Percentiles rank a stretch among this genome's conserved stretches.
Evolutionary conservation across 2,329 filamentous ascomycete genomes (phyloP).

Genomic region (Huntiella bhutanensis): DNA sequence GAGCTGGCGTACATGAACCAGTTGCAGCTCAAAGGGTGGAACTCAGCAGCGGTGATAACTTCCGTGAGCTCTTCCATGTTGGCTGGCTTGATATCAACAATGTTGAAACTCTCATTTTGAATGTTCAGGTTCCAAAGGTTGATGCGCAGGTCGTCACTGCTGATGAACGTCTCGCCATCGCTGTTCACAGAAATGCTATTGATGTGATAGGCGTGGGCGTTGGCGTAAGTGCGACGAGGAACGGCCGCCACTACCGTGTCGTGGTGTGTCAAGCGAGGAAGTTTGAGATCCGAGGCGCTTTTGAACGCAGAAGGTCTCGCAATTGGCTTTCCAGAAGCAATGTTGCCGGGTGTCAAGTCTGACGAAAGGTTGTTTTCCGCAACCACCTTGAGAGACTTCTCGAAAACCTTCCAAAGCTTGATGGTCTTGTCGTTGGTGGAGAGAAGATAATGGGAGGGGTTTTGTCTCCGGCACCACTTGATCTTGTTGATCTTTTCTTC

Average conservation of each 20-base stretch:
- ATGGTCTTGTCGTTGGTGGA: constrained; percentile 99
- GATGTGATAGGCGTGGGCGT: constrained; percentile 98
- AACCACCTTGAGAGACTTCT: constrained; percentile 97
- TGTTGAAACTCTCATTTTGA: constrained; percentile 99
- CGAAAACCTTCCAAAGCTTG: constrained; percentile 99
- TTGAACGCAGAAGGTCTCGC: constrained; percentile 58
- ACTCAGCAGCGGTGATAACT: constrained; percentile 95
- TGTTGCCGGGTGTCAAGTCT: constrained; percentile 63
- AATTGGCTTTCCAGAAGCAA: constrained; percentile 53
- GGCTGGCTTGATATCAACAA: constrained; percentile 97
- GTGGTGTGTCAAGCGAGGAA: constrained; percentile 90
- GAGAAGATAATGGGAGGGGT: constrained; percentile 92
- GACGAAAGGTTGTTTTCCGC: constrained; percentile 97
- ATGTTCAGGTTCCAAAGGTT: constrained; percentile 99
- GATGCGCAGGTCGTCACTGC: constrained; percentile 91
- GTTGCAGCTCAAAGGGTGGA: constrained; percentile 92
- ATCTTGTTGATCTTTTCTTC: constrained; percentile 99
- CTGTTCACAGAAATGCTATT: constrained; percentile 99
- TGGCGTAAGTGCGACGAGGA: constrained; percentile 87
- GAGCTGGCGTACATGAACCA: constrained; percentile 99
- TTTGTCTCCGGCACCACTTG: constrained; percentile 97
- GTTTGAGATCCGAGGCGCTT: constrained; percentile 65
- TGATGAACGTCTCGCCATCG: constrained; percentile 97
- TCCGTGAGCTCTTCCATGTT: constrained; percentile 99
- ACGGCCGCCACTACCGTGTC: constrained; percentile 96